These are phyloP conservation scores for Trichoderma sp. DNA, from an alignment of 2,329 filamentous ascomycete genomes.

Conservation along the genomic window DNA sequence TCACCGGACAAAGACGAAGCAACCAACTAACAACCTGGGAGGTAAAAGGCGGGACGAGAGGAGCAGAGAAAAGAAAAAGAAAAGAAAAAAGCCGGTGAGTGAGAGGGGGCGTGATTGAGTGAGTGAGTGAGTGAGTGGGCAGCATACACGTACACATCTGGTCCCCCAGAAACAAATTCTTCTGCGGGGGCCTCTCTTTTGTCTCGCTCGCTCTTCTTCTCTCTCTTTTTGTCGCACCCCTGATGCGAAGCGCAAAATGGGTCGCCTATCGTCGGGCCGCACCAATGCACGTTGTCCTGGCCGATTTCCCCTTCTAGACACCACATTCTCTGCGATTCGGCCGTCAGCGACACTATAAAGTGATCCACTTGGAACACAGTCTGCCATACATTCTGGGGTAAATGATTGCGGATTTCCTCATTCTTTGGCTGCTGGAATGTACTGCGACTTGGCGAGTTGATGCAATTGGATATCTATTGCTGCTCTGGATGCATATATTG, in stretches of 20 bases:
- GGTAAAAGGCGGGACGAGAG: not conserved
- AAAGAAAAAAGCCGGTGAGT: not conserved
- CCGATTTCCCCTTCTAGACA: slow-evolving; percentile 23
- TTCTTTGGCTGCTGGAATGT: not conserved
- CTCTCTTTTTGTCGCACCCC: not conserved
- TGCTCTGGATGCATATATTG: too few relatives aligned
- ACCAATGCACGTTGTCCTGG: slow-evolving; percentile 23
- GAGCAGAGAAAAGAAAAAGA: not conserved
- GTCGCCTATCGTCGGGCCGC: slow-evolving; percentile 20
- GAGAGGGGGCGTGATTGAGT: not conserved
- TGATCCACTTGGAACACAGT: slow-evolving; percentile 9
- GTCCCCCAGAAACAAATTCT: not conserved
- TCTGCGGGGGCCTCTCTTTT: not conserved
- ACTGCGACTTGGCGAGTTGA: not conserved
- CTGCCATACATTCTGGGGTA: slow-evolving; percentile 9
- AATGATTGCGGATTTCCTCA: not conserved
- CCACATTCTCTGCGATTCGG: slow-evolving; percentile 22
- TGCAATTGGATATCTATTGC: not conserved
- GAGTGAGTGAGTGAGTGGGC: not conserved
- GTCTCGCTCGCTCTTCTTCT: not conserved
- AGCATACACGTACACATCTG: not conserved
- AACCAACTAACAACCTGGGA: not conserved
- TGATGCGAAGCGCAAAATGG: slow-evolving; percentile 4
- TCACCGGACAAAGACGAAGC: not conserved
- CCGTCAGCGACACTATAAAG: slow-evolving; percentile 18